A percentile compares a stretch with the other conserved stretches of the same genome.
These are phyloP conservation scores for Neospermospora avenae DNA, from an alignment of 2,329 filamentous ascomycete genomes.

Conservation along the genomic window DNA sequence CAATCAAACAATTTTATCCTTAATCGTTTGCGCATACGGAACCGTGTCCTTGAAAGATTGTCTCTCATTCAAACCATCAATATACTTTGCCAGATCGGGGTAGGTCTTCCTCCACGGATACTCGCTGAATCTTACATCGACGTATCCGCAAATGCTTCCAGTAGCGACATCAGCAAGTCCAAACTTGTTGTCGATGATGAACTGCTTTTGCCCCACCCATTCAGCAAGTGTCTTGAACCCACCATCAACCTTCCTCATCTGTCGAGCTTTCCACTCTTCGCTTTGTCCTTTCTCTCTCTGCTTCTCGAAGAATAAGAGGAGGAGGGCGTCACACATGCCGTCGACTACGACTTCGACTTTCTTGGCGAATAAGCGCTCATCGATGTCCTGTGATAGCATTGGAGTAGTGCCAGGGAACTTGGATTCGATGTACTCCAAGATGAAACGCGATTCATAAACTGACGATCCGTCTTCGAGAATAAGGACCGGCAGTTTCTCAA, in stretches of 20 bases:
- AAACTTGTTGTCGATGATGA: slow-evolving; percentile 11
- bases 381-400: slow-evolving; percentile 11
- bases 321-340: slow-evolving; percentile 14
- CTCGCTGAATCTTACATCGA: slow-evolving; percentile 12
- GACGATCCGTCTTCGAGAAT: slow-evolving; percentile 15
- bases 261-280: slow-evolving; percentile 14
- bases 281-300: slow-evolving; percentile 6
- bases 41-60: slow-evolving; percentile 13
- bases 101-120: slow-evolving; percentile 14
- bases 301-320: slow-evolving; percentile 14
- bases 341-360: slow-evolving; percentile 17
- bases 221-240: slow-evolving; percentile 16
- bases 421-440: slow-evolving; percentile 13
- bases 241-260: slow-evolving; percentile 15
- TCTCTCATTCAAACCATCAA: slow-evolving; percentile 9
- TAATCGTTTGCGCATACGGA: slow-evolving; percentile 11
- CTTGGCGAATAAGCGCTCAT: slow-evolving; percentile 15
- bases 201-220: slow-evolving; percentile 13
- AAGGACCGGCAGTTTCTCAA: slow-evolving; percentile 15
- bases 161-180: slow-evolving; percentile 15
- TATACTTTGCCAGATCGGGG: slow-evolving; percentile 11
- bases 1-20: slow-evolving; percentile 15
- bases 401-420: slow-evolving; percentile 6
- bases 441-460: slow-evolving; percentile 14
- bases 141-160: slow-evolving; percentile 14